These are phyloP conservation scores for Saxophila tyrrhenica DNA, from an alignment of 495 filamentous ascomycete species.

Conservation along the genomic window DNA sequence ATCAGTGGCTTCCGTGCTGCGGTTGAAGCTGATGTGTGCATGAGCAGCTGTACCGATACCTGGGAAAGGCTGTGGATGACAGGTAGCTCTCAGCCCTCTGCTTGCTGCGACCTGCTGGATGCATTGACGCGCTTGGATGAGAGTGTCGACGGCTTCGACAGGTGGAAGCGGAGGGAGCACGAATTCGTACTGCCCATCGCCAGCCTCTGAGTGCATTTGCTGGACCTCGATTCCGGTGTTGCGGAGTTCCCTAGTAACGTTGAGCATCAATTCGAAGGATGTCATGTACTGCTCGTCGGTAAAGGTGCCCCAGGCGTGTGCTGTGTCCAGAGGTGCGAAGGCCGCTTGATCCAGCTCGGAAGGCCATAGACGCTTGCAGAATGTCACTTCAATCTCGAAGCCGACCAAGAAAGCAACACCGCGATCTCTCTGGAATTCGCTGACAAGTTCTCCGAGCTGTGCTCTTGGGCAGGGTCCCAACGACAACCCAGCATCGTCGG, in stretches of 20 bases:
- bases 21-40: constrained; percentile 53
- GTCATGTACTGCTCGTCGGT: constrained; percentile 43
- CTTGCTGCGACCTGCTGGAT: constrained; percentile 47
- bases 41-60: constrained; percentile 56
- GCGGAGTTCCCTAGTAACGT: constrained; percentile 47
- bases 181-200: constrained; percentile 72
- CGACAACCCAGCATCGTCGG: constrained; percentile 48
- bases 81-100: constrained; percentile 57
- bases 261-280: constrained; percentile 49
- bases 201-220: constrained; percentile 68
- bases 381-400: constrained; percentile 76
- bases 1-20: too few relatives aligned
- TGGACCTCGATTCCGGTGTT: constrained; percentile 54
- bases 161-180: constrained; percentile 55
- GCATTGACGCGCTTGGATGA: constrained; percentile 61
- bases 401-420: constrained; percentile 51
- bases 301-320: constrained; percentile 54
- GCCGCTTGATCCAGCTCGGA: constrained; percentile 23
- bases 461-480: constrained; percentile 41
- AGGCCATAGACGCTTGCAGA: constrained; percentile 37
- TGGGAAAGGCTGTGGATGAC: constrained; percentile 61
- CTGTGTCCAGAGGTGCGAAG: constrained; percentile 25
- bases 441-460: constrained; percentile 23
- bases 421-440: constrained; percentile 24
- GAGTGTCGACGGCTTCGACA: constrained; percentile 57